Conservation (phyloP, 495 filamentous ascomycete genomes). For the Physcia stellaris region DNA sequence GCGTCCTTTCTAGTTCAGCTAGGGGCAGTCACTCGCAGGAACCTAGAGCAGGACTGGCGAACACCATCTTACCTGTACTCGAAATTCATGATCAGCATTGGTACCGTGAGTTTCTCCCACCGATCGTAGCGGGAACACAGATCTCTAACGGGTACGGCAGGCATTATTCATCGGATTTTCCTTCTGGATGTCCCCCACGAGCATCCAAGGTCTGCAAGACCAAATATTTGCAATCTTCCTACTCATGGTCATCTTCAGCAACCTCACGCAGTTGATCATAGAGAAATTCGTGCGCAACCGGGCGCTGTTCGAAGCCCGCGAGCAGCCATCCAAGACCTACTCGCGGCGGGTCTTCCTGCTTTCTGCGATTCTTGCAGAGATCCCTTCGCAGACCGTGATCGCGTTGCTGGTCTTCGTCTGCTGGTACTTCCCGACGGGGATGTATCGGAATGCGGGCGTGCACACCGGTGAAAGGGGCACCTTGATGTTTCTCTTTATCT, state of each 20-base stretch:
- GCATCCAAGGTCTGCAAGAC: constrained; percentile 72
- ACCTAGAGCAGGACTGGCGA: constrained; percentile 86
- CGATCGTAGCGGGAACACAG: constrained; percentile 16
- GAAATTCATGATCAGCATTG: constrained; percentile 42
- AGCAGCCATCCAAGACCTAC: constrained; percentile 74
- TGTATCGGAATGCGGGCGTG: constrained; percentile 53
- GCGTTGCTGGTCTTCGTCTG: constrained; percentile 53
- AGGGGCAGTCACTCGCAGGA: constrained; percentile 38
- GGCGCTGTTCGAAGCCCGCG: constrained; percentile 70
- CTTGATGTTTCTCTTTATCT: constrained; percentile 49
- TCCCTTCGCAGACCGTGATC: constrained; percentile 64
- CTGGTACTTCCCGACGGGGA: constrained; percentile 74
- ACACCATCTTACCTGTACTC: constrained; percentile 79
- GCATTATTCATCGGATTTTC: constrained; percentile 80
- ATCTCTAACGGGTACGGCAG: constrained; percentile 27
- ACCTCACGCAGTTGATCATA: constrained; percentile 73
- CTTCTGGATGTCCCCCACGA: constrained; percentile 60
- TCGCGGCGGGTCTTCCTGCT: constrained; percentile 73
- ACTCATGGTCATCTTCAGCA: constrained; percentile 61
- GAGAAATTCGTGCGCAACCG: constrained; percentile 69
- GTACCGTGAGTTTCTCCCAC: constrained; percentile 20
- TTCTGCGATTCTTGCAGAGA: constrained; percentile 59
- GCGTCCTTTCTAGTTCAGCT: constrained; percentile 41
- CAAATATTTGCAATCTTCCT: constrained; percentile 82
- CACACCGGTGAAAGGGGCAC: constrained; percentile 43